phyloP scores from a whole-genome alignment of 257 asterid species.

The Phtheirospermum japonicum region DNA sequence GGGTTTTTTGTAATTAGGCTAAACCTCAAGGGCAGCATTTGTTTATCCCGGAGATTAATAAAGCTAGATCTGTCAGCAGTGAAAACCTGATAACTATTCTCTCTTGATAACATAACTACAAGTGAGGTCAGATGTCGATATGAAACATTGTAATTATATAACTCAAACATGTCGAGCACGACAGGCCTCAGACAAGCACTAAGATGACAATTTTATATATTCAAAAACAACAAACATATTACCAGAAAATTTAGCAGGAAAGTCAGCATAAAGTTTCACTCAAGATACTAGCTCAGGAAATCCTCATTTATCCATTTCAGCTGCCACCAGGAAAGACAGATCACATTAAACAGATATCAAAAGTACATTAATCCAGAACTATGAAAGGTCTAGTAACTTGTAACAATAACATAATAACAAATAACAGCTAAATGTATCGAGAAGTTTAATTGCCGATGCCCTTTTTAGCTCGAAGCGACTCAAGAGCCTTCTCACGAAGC shows the following conservation, averaged over 20 bases:
- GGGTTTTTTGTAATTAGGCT: neutral
- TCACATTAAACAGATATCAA: conserved; percentile 56
- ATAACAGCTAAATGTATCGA: conserved; percentile 31
- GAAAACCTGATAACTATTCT: conserved; percentile 27
- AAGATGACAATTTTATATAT: conserved; percentile 19
- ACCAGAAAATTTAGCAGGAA: conserved; percentile 86
- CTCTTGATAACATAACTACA: conserved; percentile 14
- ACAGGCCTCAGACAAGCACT: conserved; percentile 24
- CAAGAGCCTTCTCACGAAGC: conserved; percentile 95
- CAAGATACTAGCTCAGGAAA: conserved; percentile 85
- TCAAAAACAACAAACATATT: conserved; percentile 42
- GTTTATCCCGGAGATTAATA: conserved; percentile 10
- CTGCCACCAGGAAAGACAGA: conserved; percentile 90
- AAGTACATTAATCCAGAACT: conserved; percentile 46
- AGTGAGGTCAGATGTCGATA: conserved; percentile 15
- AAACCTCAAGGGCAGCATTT: neutral
- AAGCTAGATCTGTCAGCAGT: conserved; percentile 21
- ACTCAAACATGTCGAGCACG: conserved; percentile 2
- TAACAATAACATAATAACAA: conserved; percentile 31
- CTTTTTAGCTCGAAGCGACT: conserved; percentile 89
- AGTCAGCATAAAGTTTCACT: conserved; percentile 80
- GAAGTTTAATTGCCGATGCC: conserved; percentile 52
- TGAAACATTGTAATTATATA: conserved; percentile 4
- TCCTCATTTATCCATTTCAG: conserved; percentile 78
- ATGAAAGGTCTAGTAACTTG: conserved; percentile 39